A percentile compares a stretch with the other conserved stretches of the same genome.
These are phyloP conservation scores for Lojkania enalia DNA, from an alignment of 2,329 filamentous ascomycete genomes.

Conservation along the genomic window DNA sequence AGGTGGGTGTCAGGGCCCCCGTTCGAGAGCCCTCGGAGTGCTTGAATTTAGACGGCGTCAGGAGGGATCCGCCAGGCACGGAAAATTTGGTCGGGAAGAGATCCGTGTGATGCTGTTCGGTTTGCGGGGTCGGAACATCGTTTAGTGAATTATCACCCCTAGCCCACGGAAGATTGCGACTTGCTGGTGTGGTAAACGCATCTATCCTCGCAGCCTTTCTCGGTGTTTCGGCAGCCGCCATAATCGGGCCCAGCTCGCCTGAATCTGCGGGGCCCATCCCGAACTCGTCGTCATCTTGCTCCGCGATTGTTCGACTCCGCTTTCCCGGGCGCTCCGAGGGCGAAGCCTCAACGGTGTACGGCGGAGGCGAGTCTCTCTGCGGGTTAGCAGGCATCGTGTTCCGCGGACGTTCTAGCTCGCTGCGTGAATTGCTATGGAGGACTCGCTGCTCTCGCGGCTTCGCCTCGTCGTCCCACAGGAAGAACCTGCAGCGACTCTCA, in stretches of 20 bases:
- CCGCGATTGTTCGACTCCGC: conserved; percentile 28
- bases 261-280: conserved; percentile 36
- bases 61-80: conserved; percentile 10
- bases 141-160: conserved; percentile 22
- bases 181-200: conserved; percentile 38
- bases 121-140: conserved; percentile 36
- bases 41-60: conserved; percentile 22
- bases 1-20: conserved; percentile 1
- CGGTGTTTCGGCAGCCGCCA: conserved; percentile 43
- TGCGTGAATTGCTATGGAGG: conserved; percentile 53
- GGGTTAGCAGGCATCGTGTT: conserved; percentile 13
- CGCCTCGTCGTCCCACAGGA: conserved; percentile 62
- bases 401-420: conserved; percentile 40
- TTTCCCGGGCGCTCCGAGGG: conserved; percentile 28
- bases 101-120: conserved; percentile 15
- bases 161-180: conserved; percentile 47
- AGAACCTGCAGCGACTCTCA: conserved; percentile 57
- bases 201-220: conserved; percentile 46
- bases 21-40: conserved; percentile 1
- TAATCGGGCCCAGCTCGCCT: conserved; percentile 33
- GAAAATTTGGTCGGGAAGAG: conserved; percentile 18
- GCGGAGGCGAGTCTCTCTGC: conserved; percentile 19
- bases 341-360: conserved; percentile 18
- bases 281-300: conserved; percentile 41
- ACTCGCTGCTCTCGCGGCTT: conserved; percentile 52